These are phyloP conservation scores for Pistacia atlantica DNA, from an alignment of 345 rosid species.

Conservation along the genomic window DNA sequence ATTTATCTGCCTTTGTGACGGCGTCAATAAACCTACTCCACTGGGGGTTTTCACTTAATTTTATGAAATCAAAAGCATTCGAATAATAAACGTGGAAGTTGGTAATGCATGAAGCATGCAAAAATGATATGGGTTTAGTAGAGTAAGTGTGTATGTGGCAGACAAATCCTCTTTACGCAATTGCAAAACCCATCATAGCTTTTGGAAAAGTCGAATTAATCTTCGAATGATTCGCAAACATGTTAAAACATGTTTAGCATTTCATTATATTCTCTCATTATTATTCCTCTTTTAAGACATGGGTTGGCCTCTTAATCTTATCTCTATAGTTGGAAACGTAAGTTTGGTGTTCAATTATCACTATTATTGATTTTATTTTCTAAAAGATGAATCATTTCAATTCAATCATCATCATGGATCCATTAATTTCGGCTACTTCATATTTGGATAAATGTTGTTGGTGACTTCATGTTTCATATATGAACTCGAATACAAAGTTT, in stretches of 20 bases:
- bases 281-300: not conserved
- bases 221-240: not conserved
- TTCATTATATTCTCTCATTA: not conserved
- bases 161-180: slow-evolving; percentile 21
- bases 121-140: not conserved
- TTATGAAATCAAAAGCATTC: no score
- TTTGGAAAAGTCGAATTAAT: not conserved
- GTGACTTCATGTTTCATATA: no score
- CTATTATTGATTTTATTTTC: no score
- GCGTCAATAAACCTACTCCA: slow-evolving; percentile 7
- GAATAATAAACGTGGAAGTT: no score
- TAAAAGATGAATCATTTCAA: no score
- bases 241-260: not conserved
- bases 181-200: not conserved
- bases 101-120: not conserved
- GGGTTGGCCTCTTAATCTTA: no score
- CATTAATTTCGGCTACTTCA: no score
- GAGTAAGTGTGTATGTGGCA: not conserved
- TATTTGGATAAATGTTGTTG: no score
- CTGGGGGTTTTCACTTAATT: not conserved
- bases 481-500: no score
- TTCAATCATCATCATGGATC: no score
- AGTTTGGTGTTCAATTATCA: no score
- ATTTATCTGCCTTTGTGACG: not conserved
- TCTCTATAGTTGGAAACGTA: no score